These are phyloP conservation scores for Candida manassasensis DNA, from an alignment of 805 yeast genomes.

Conservation along the genomic window DNA sequence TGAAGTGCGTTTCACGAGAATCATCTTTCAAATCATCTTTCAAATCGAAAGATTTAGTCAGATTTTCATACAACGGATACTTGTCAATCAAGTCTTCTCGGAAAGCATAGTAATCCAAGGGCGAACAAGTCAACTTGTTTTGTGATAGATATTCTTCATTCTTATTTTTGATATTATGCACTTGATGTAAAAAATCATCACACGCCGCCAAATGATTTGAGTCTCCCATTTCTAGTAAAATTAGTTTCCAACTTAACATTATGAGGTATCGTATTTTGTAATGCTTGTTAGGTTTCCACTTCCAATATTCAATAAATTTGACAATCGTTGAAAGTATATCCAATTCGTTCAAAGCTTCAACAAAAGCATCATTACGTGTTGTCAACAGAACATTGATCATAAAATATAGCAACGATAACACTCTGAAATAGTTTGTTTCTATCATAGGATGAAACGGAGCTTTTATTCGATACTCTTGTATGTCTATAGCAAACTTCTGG, in stretches of 20 bases:
- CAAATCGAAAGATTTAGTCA: conserved; percentile 13
- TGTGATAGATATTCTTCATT: conserved; percentile 17
- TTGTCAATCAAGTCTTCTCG: conserved; percentile 69
- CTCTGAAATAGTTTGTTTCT: conserved; percentile 20
- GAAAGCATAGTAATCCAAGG: conserved; percentile 79
- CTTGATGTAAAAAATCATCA: conserved; percentile 42
- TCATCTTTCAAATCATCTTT: too few relatives aligned
- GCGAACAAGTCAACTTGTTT: conserved; percentile 53
- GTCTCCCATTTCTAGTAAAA: conserved; percentile 63
- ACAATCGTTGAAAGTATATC: conserved; percentile 44
- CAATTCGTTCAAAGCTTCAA: conserved; percentile 18
- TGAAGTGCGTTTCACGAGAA: too few relatives aligned
- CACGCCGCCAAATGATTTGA: conserved; percentile 32
- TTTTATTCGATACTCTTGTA: background rate
- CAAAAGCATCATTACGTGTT: conserved; percentile 10
- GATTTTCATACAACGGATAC: conserved; percentile 71
- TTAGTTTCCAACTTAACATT: conserved; percentile 47
- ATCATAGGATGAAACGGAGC: conserved; percentile 2
- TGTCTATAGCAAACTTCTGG: conserved; percentile 4
- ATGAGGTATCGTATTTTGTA: conserved; percentile 56
- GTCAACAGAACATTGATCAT: conserved; percentile 22
- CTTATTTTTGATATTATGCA: conserved; percentile 31
- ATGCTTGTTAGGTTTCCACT: conserved; percentile 42
- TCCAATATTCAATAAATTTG: conserved; percentile 59
- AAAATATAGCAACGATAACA: conserved; percentile 33